Evolutionary conservation across 169 alveolate genomes (phyloP).

Genomic region (Miamiensis avidus): DNA sequence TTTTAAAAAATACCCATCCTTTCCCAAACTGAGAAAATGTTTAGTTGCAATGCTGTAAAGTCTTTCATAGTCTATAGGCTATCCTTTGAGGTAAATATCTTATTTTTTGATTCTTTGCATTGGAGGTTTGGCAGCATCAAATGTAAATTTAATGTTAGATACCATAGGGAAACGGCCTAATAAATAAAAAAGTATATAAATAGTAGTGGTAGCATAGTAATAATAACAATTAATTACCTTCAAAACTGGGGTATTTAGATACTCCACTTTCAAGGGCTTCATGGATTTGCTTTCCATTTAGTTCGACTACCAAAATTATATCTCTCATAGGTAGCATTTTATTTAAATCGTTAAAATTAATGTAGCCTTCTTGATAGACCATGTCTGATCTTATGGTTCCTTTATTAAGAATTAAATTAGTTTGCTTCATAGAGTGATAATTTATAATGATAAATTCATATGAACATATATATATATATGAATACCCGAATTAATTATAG

Average conservation of each 20-base stretch:
- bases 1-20: constrained; percentile 69
- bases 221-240: constrained; percentile 54
- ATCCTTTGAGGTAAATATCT: constrained; percentile 38
- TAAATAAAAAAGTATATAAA: too few species aligned
- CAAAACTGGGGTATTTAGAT: constrained; percentile 82
- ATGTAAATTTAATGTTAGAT: constrained; percentile 68
- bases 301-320: constrained; percentile 62
- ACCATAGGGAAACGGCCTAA: constrained; percentile 76
- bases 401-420: too few species aligned
- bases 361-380: constrained; percentile 72
- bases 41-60: constrained; percentile 51
- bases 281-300: constrained; percentile 64
- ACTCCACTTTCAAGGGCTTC: constrained; percentile 79
- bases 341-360: constrained; percentile 65
- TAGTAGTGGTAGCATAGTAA: not conserved
- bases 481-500: constrained; percentile 88
- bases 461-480: too few species aligned
- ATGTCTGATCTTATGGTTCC: constrained; percentile 87
- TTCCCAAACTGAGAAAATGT: constrained; percentile 50
- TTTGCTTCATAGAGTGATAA: too few species aligned
- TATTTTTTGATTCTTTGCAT: constrained; percentile 32
- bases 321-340: constrained; percentile 86
- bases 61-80: constrained; percentile 39
- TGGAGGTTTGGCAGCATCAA: constrained; percentile 50
- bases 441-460: too few species aligned